phyloP scores from a whole-genome alignment of 805 yeast genomes.

The Candida tallmaniae region DNA sequence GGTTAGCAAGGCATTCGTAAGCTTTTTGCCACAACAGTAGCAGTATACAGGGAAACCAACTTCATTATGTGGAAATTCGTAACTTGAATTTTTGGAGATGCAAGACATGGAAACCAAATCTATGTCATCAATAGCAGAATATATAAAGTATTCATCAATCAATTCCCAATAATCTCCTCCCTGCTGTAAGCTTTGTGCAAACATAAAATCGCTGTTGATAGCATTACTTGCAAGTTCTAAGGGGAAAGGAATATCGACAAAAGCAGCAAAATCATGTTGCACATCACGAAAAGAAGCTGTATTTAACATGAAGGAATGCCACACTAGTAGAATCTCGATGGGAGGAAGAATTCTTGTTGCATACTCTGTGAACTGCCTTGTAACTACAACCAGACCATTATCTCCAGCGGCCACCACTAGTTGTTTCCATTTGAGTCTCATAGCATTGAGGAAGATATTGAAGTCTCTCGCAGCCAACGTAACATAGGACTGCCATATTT shows the following conservation, averaged over 20 bases:
- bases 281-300: slow-evolving; percentile 15
- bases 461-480: slow-evolving; percentile 20
- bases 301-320: slow-evolving; percentile 19
- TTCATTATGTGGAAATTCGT: no score
- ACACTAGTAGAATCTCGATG: slow-evolving; percentile 18
- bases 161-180: no score
- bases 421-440: not conserved
- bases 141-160: no score
- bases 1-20: not conserved
- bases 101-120: not conserved
- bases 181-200: no score
- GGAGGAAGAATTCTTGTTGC: slow-evolving; percentile 16
- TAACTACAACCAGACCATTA: not conserved
- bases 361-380: not conserved
- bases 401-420: not conserved
- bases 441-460: slow-evolving; percentile 12
- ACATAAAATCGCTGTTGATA: not conserved
- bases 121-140: no score
- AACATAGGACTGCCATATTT: slow-evolving; percentile 20
- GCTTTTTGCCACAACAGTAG: not conserved
- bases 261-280: slow-evolving; percentile 7
- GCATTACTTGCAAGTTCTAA: not conserved
- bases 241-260: slow-evolving; percentile 6
- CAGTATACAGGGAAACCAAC: not conserved
- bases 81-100: not conserved